phyloP scores from a whole-genome alignment of 2,329 filamentous ascomycete genomes.

The Pseudodiploospora longispora region DNA sequence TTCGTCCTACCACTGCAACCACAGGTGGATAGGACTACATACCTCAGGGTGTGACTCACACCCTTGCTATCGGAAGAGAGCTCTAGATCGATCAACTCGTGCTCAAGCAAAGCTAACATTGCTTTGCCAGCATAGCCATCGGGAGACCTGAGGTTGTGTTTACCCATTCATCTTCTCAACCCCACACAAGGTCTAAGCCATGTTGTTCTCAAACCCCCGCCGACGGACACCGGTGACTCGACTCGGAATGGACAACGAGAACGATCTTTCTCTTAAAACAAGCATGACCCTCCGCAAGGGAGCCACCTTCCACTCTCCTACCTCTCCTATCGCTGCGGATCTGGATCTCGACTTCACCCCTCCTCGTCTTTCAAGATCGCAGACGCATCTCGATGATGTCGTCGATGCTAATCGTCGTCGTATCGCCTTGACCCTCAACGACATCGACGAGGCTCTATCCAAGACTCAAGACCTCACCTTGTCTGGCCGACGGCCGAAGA shows the following conservation, averaged over 20 bases:
- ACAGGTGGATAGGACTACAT: too few relatives aligned
- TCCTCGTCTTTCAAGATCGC: constrained; percentile 55
- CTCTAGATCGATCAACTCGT: constrained; percentile 6
- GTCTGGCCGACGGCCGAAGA: constrained; percentile 24
- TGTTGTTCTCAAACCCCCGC: constrained; percentile 41
- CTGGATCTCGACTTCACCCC: constrained; percentile 37
- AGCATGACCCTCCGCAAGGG: constrained; percentile 55
- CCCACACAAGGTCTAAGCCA: constrained; percentile 31
- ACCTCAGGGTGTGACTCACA: constrained; percentile 9
- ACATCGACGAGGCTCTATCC: constrained; percentile 55
- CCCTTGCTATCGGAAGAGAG: not conserved
- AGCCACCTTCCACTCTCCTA: constrained; percentile 55
- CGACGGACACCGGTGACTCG: constrained; percentile 38
- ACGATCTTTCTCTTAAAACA: constrained; percentile 27
- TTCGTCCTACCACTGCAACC: too few relatives aligned
- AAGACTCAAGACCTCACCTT: constrained; percentile 34
- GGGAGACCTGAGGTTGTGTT: constrained; percentile 24
- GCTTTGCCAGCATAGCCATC: constrained; percentile 19
- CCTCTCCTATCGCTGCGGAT: constrained; percentile 32
- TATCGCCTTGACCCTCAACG: constrained; percentile 56
- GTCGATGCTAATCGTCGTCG: constrained; percentile 62
- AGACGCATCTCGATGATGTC: constrained; percentile 63
- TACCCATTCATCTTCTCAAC: constrained; percentile 18
- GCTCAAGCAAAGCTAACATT: constrained; percentile 19
- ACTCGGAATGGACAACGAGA: constrained; percentile 23